Evolutionary conservation across 495 filamentous ascomycete genomes (phyloP).

Genomic region (Annulohypoxylon maeteangense): DNA sequence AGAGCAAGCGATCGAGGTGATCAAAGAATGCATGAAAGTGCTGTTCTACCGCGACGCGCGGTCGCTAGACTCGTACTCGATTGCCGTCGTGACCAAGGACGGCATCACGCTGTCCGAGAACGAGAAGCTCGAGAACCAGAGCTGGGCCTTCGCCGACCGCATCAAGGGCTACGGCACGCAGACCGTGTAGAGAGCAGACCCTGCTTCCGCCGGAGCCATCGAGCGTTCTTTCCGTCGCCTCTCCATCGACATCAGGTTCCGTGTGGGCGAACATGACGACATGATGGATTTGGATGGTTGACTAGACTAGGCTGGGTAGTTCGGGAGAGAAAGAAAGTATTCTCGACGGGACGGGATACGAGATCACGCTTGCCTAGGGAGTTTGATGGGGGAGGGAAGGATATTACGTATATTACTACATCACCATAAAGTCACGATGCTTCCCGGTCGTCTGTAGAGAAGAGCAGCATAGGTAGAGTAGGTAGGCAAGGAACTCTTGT

Average conservation of each 20-base stretch:
- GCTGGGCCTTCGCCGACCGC: constrained; percentile 94
- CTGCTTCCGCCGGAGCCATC: not conserved
- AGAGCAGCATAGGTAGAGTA: constrained; percentile 9
- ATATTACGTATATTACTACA: not conserved
- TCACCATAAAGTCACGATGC: not conserved
- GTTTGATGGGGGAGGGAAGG: not conserved
- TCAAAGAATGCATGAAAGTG: constrained; percentile 97
- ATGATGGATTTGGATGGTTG: not conserved
- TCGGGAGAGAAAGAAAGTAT: not conserved
- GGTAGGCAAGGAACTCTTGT: constrained; percentile 19
- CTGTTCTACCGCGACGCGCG: constrained; percentile 97
- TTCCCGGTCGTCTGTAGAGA: not conserved
- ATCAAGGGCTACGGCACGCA: constrained; percentile 70
- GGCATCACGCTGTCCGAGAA: constrained; percentile 84
- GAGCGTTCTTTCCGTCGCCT: not conserved
- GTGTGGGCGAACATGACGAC: not conserved
- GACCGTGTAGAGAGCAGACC: constrained; percentile 51
- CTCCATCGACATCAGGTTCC: not conserved
- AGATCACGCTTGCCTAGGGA: not conserved
- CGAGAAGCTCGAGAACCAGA: constrained; percentile 79
- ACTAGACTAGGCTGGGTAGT: not conserved
- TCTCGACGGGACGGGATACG: not conserved
- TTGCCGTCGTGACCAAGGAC: constrained; percentile 87
- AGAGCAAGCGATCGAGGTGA: constrained; percentile 80
- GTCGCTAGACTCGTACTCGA: constrained; percentile 88